These are phyloP conservation scores for Botrytis deweyae DNA, from an alignment of 2,329 filamentous ascomycete species.

Conservation along the genomic window DNA sequence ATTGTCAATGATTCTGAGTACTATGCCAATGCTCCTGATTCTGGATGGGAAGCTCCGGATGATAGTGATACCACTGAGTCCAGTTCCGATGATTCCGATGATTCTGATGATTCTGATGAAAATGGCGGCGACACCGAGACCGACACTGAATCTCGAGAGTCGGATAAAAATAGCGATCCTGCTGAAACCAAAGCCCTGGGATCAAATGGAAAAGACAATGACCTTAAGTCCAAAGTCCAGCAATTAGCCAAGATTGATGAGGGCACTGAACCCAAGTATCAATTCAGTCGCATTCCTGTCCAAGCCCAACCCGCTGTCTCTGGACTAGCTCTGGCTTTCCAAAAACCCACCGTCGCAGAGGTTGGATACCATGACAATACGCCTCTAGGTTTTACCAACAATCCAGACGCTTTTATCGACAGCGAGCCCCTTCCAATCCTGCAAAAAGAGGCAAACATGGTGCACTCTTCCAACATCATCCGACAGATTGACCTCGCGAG, in stretches of 20 bases:
- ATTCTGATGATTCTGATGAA: background rate
- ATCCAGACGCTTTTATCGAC: background rate
- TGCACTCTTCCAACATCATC: background rate
- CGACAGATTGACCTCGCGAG: background rate
- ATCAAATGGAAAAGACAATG: background rate
- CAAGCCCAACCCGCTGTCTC: background rate
- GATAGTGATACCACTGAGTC: background rate
- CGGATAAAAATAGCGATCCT: background rate
- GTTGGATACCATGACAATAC: background rate
- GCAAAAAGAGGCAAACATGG: background rate
- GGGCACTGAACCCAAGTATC: background rate
- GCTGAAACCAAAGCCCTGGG: background rate
- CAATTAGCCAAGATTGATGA: background rate
- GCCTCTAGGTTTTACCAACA: background rate
- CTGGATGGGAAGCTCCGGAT: background rate
- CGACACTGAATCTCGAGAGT: background rate
- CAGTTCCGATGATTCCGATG: background rate
- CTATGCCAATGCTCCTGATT: background rate
- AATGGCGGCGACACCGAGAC: background rate
- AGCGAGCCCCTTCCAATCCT: background rate
- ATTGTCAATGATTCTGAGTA: background rate
- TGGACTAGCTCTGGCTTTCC: background rate
- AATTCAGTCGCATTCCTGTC: background rate
- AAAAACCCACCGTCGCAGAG: rapidly evolving
- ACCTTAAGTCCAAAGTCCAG: background rate